These are phyloP conservation scores for Fusarium sulawesiense DNA, from an alignment of 2,329 filamentous ascomycete genomes.

Conservation along the genomic window DNA sequence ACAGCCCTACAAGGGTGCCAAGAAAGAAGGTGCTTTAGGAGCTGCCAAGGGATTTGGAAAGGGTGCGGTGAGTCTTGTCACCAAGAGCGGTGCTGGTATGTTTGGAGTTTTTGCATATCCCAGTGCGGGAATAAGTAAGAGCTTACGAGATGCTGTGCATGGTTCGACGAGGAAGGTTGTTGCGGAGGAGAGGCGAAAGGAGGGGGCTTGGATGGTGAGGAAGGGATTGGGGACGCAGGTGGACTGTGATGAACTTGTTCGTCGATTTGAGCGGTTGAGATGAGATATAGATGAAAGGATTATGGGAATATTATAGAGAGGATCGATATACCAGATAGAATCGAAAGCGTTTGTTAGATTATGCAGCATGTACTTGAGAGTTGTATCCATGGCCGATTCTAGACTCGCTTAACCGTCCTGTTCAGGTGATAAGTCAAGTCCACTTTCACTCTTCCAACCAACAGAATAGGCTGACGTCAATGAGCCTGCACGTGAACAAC, in stretches of 20 bases:
- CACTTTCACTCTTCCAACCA: neutral
- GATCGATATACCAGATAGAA: neutral
- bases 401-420: too few relatives aligned
- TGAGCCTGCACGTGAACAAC: neutral
- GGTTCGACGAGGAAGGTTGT: neutral
- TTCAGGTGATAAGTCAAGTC: too few relatives aligned
- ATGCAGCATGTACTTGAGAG: too few relatives aligned
- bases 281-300: neutral
- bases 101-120: slow-evolving; percentile 17
- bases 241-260: neutral
- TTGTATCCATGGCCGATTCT: neutral
- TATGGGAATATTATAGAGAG: neutral
- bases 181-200: neutral
- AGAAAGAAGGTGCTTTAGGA: neutral
- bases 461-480: neutral
- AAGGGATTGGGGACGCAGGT: neutral
- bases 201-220: neutral
- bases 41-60: neutral
- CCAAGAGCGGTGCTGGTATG: slow-evolving; percentile 9
- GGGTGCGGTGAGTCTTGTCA: neutral
- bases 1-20: neutral
- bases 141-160: neutral
- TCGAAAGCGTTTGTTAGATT: too few relatives aligned
- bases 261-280: neutral
- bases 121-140: slow-evolving; percentile 12